Percentiles rank a stretch among this genome's conserved stretches.
These are phyloP conservation scores for Capsicum rhomboideum DNA, from an alignment of 257 asterid species.

Conservation along the genomic window DNA sequence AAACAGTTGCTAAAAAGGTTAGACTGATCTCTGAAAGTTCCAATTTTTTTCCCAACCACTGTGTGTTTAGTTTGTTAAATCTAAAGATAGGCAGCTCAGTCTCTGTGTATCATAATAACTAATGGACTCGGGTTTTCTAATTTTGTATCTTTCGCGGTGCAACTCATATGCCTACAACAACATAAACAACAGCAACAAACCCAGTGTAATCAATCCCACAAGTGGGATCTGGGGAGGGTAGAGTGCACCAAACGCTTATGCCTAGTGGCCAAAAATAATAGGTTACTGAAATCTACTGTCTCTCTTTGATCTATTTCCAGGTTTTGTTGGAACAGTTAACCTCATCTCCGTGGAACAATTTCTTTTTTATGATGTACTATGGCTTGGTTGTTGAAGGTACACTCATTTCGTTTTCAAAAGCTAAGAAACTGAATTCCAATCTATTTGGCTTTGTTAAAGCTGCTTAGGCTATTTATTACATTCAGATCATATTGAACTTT, in stretches of 20 bases:
- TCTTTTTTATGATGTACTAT: conserved; percentile 30
- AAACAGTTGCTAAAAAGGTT: conserved; percentile 30
- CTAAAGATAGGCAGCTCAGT: background rate
- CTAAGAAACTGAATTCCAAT: background rate
- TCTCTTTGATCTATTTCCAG: background rate
- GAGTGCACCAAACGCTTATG: no score
- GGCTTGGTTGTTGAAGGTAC: conserved; percentile 34
- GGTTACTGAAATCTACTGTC: background rate
- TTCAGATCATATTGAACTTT: background rate
- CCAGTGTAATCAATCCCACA: no score
- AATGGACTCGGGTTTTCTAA: background rate
- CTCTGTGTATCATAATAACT: background rate
- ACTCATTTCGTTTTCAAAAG: background rate
- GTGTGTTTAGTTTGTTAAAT: background rate
- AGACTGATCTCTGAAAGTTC: background rate
- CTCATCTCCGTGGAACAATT: conserved; percentile 32
- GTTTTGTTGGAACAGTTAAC: conserved; percentile 29
- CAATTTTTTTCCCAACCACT: background rate
- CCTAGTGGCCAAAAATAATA: background rate
- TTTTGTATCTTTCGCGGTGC: background rate
- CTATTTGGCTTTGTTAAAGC: background rate
- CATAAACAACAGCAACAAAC: no score
- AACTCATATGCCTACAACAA: background rate
- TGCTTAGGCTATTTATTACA: no score
- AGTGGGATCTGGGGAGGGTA: no score